Evolutionary conservation across 2,329 filamentous ascomycete species (phyloP).

Genomic region (Colletotrichum eleusines): DNA sequence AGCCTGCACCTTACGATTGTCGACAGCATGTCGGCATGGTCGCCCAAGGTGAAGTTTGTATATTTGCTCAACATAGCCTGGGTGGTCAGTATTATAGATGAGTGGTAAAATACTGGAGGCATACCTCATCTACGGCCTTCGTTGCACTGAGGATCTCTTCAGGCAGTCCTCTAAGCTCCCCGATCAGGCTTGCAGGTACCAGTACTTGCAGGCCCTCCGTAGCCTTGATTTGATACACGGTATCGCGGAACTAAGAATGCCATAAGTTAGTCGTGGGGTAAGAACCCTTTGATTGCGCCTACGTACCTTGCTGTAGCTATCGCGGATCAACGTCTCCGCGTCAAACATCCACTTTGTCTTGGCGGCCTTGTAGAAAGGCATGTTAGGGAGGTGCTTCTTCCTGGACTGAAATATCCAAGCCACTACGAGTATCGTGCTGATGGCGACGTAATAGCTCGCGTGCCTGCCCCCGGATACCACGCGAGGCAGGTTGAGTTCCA

Average conservation of each 20-base stretch:
- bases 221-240: constrained; percentile 63
- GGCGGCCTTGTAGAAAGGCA: constrained; percentile 62
- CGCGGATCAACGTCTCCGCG: constrained; percentile 60
- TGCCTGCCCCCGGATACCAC: constrained; percentile 48
- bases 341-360: constrained; percentile 64
- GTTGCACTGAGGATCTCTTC: constrained; percentile 62
- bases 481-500: constrained; percentile 47
- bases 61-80: constrained; percentile 65
- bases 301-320: constrained; percentile 63
- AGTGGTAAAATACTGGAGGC: constrained; percentile 11
- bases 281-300: no score
- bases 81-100: constrained; percentile 9
- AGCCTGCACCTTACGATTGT: constrained; percentile 60
- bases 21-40: constrained; percentile 59
- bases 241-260: constrained; percentile 57
- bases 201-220: constrained; percentile 64
- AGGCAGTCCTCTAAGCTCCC: constrained; percentile 61
- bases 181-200: constrained; percentile 58
- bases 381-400: constrained; percentile 51
- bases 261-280: background rate
- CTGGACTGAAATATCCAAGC: constrained; percentile 55
- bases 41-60: constrained; percentile 62
- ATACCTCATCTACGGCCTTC: constrained; percentile 62
- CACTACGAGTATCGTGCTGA: constrained; percentile 52
- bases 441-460: constrained; percentile 57